phyloP scores from a whole-genome alignment of 1,284 basidiomycete species.

The Boletellus sp. region DNA sequence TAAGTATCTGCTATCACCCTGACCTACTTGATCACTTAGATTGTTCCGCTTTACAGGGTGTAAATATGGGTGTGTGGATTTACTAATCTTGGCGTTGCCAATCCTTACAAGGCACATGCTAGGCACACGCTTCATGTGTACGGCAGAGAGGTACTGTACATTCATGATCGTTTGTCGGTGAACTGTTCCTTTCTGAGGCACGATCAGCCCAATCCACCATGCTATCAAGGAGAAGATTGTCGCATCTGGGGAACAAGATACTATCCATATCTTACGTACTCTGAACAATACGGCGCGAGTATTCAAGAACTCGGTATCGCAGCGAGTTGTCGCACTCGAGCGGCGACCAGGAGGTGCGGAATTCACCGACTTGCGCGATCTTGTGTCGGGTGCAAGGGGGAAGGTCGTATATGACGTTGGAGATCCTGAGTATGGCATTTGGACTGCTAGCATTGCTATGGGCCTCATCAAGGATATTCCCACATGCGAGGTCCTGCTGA shows the following conservation, averaged over 20 bases:
- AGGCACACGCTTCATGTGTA: conserved; percentile 88
- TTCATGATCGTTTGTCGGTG: not conserved
- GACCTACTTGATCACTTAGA: not conserved
- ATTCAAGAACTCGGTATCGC: conserved; percentile 80
- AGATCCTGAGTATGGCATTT: conserved; percentile 85
- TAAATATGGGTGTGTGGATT: conserved; percentile 72
- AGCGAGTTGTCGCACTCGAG: conserved; percentile 83
- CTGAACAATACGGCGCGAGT: conserved; percentile 86
- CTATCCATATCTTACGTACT: conserved; percentile 87
- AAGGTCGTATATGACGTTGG: conserved; percentile 81
- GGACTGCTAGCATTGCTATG: conserved; percentile 76
- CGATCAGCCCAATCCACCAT: conserved; percentile 74
- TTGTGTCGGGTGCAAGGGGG: conserved; percentile 81
- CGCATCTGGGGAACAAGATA: conserved; percentile 76
- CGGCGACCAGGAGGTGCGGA: conserved; percentile 78
- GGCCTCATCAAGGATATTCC: conserved; percentile 88
- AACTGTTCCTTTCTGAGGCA: not conserved
- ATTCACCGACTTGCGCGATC: conserved; percentile 80
- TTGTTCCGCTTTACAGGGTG: conserved; percentile 46
- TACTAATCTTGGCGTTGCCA: not conserved
- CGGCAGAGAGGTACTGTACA: conserved; percentile 68
- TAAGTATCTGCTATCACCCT: conserved; percentile 37
- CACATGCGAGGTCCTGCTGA: conserved; percentile 74
- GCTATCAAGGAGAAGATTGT: conserved; percentile 92
- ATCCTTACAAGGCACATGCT: conserved; percentile 7